A percentile compares a stretch with the other conserved stretches of the same genome.
These are phyloP conservation scores for Peribolospora baueri DNA, from an alignment of 768 basidiomycete genomes.

Conservation along the genomic window DNA sequence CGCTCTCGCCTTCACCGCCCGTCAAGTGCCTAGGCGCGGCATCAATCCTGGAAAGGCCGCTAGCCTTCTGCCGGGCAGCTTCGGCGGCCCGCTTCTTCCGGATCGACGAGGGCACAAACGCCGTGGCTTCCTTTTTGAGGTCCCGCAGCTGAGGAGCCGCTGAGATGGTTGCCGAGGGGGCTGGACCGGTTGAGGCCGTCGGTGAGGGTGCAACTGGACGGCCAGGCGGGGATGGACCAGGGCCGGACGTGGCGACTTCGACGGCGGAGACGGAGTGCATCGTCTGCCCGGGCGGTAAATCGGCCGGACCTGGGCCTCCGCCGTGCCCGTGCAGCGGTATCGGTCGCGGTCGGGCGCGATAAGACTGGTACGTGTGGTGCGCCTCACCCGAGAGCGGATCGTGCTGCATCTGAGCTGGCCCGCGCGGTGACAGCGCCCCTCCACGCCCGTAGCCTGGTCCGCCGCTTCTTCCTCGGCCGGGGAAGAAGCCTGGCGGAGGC, in stretches of 20 bases:
- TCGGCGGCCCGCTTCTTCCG: constrained; percentile 30
- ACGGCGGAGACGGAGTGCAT: no score
- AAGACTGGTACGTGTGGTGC: no score
- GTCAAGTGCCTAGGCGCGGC: not conserved
- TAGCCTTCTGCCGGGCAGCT: not conserved
- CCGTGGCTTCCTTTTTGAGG: constrained; percentile 79
- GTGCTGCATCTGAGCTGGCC: no score
- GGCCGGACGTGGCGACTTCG: not conserved
- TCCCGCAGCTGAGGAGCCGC: constrained; percentile 75
- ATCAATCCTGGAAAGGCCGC: constrained; percentile 1
- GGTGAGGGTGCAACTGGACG: constrained; percentile 22
- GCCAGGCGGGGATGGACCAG: constrained; percentile 4
- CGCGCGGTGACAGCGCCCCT: no score
- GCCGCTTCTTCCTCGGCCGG: constrained; percentile 16
- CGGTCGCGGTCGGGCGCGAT: no score
- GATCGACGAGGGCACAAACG: constrained; percentile 53
- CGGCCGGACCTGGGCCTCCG: no score
- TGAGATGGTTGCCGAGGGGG: constrained; percentile 40
- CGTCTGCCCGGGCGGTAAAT: no score
- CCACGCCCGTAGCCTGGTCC: no score
- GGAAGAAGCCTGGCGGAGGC: constrained; percentile 44
- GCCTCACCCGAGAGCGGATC: no score
- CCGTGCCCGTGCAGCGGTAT: no score
- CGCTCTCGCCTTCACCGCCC: not conserved
- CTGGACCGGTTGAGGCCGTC: constrained; percentile 13